These are phyloP conservation scores for Neofusicoccum sp. DNA, from an alignment of 2,329 filamentous ascomycete genomes.

Conservation along the genomic window DNA sequence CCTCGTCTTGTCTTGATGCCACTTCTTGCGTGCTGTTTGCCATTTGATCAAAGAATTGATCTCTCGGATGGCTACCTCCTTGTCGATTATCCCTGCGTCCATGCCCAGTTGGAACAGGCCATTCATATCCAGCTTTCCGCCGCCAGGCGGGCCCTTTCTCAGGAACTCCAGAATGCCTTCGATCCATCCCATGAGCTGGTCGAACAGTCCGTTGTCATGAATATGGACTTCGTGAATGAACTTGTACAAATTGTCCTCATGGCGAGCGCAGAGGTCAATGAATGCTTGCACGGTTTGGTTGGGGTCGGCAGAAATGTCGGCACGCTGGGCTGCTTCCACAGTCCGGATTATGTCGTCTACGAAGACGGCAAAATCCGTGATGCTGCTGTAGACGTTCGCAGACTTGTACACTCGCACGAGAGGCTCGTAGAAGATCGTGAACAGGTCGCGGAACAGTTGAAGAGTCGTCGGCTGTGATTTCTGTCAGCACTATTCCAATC, in stretches of 20 bases:
- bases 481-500: conserved; percentile 24
- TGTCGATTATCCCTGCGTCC: conserved; percentile 68
- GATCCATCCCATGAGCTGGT: conserved; percentile 95
- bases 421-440: conserved; percentile 98
- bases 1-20: conserved; percentile 95
- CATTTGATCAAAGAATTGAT: conserved; percentile 86
- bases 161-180: conserved; percentile 94
- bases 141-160: conserved; percentile 74
- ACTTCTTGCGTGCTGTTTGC: conserved; percentile 95
- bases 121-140: conserved; percentile 91
- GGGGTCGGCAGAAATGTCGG: conserved; percentile 89
- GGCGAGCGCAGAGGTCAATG: conserved; percentile 91
- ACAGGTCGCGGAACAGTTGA: conserved; percentile 92
- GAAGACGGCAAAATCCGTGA: conserved; percentile 93
- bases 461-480: conserved; percentile 73
- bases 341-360: conserved; percentile 90
- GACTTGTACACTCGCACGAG: conserved; percentile 97
- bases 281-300: conserved; percentile 98
- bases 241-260: conserved; percentile 98
- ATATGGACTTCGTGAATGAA: conserved; percentile 98
- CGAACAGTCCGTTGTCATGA: conserved; percentile 95
- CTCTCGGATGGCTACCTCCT: conserved; percentile 72
- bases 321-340: conserved; percentile 66
- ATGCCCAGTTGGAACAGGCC: conserved; percentile 83
- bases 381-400: conserved; percentile 95